Base-by-base conservation (phyloP, 139 green algal species). In the Pseudopediastrum boryanum region DNA sequence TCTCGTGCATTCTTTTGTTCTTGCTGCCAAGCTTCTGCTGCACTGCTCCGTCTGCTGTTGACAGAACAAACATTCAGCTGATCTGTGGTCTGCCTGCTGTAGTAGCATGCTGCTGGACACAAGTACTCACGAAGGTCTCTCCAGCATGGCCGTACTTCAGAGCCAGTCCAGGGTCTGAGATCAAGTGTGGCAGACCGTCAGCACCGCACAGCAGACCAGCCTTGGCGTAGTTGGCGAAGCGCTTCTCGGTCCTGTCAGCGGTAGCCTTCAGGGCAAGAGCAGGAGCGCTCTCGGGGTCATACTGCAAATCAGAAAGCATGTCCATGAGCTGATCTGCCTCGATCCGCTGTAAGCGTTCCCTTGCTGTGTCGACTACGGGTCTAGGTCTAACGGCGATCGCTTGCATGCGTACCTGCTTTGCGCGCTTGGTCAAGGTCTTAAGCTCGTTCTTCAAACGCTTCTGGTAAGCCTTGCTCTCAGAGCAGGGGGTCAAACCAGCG, bases 121-220 rank as follows among this genome's bases (percentile, higher is more conserved):
- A 29, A 35, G n/a, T 35, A 91, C 93, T 92, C 81, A 97, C 93
- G 70, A 97, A 90, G 73, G 96, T 86, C 86, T 99, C 96, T 74
- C 96, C 96, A 48, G 92, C 84, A 85, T 99, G 96, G 80, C 91
- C 93, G 79, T 94, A 98, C 71, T 91, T 89, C 31, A 98, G 90
- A 2, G 94, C 94, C 70, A 98, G 90, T 36, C 96, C 95, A 41
- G 96, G 96, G 91, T 99, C 96, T 41, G 96, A 90, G 75, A 99
- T 99, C 56, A 99, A 90, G 88, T 99, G 96, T 23, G 96, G 96
- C 62, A 98, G 92, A 44, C 96, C 96, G 76, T 99, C 96, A 48
- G 90, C 91, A 73, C 96, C 96, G 92, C 96, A 99, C 75, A 99
- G 96, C 83, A 99, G 90, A 65, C 93, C 92, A 46, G 91, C 77